These are phyloP conservation scores for Taiozyma sp. DNA, from an alignment of 1,139 yeast species.

Conservation along the genomic window DNA sequence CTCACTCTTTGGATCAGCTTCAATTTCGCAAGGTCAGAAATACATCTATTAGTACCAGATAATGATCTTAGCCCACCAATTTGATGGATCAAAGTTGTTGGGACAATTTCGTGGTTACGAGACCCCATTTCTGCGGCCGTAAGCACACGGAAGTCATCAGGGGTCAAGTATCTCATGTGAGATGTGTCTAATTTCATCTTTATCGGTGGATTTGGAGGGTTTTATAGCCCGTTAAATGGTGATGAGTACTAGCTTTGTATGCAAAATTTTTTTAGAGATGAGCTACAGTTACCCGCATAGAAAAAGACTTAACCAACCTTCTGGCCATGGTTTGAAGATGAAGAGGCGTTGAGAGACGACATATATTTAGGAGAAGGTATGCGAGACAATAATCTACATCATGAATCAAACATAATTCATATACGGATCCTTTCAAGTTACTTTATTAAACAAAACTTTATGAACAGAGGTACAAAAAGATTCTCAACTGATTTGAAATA, in stretches of 20 bases:
- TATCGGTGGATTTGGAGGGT: background rate
- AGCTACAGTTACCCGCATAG: background rate
- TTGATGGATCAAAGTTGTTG: constrained; percentile 76
- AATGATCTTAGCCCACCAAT: constrained; percentile 73
- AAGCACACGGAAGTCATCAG: constrained; percentile 85
- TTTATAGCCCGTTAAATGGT: background rate
- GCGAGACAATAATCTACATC: background rate
- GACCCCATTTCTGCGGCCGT: constrained; percentile 91
- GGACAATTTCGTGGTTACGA: constrained; percentile 90
- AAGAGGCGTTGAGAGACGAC: too few species aligned
- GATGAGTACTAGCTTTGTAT: background rate
- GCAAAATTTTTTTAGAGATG: background rate
- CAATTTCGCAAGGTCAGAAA: constrained; percentile 82
- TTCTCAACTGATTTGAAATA: background rate
- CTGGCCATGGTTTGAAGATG: too few species aligned
- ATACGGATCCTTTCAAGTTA: background rate
- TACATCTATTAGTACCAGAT: constrained; percentile 71
- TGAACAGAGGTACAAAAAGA: constrained; percentile 3
- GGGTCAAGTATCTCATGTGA: constrained; percentile 87
- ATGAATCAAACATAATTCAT: background rate
- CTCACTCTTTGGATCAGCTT: constrained; percentile 71
- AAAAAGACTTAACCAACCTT: too few species aligned
- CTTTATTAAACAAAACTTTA: constrained; percentile 9
- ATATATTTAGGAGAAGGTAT: too few species aligned
- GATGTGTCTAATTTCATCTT: constrained; percentile 86